Evolutionary conservation across 192 early-diverging fungal genomes (phyloP), one percentile per base, ranked within the genome.

Genomic region (Backusella liffmaniae): DNA sequence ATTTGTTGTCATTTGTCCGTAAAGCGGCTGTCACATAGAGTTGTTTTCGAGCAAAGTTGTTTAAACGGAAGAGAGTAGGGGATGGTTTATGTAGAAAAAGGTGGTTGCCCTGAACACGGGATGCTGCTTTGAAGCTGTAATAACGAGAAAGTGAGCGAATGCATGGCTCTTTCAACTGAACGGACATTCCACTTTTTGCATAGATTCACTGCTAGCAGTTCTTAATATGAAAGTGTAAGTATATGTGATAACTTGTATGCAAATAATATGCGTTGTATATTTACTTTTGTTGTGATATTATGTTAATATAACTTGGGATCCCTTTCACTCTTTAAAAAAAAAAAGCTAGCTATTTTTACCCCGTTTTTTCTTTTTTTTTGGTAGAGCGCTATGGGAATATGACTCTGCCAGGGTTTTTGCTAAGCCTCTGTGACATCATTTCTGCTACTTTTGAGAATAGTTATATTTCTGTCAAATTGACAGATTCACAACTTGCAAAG

Each of bases 151-250:
- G 21, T 66, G 73, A 67, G 41, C 73, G 73, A 32, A 34, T 74
- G 41, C 59, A 74, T 59, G 73, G 41, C 65, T 74, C 73, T 32
- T 65, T 66, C 35, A 66, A 67, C 73, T 74, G 73, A 67, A 67
- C 23, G 30, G 73, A 74, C 73, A 74, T 74, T 66, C 30, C 41
- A 30, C 56, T 73, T 49, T 41, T 71, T 71, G 70, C 70, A 71
- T 71, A 23, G 37, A 69, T 69, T 41, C 34, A 69, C 37, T 35
- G 16, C 34, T 41, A 39, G 36, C n/a, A 29, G 34, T 62, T 13
- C 26, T 62, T 59, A 59, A 26, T 23, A 62, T 26, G 21, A 26
- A 62, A 12, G 9, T 4, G 56, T 62, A 29, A 62, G 56, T 62
- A 62, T 62, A 12, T 23, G 12, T 26, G 23, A 10, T 56, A 56